Conservation (phyloP, 768 basidiomycete species). For the Lentinula boryana region DNA sequence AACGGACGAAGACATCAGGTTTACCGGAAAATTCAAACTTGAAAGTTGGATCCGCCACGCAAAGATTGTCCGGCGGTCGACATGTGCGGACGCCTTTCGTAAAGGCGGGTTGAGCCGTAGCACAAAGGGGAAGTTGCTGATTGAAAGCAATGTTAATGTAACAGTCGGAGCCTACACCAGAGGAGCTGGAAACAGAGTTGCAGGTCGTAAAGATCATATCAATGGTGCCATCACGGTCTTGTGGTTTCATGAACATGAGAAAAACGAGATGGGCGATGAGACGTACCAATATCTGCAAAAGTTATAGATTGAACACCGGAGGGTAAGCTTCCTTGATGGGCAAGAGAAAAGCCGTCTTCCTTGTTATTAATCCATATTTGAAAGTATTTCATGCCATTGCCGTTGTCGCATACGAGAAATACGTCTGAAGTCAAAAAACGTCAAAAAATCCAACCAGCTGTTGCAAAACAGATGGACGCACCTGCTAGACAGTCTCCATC, state of each 20-base stretch:
- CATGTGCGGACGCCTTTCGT: slow-evolving; percentile 55
- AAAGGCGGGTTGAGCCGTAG: slow-evolving; percentile 40
- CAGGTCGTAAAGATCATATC: slow-evolving; percentile 94
- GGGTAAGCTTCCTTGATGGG: slow-evolving; percentile 65
- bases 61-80: slow-evolving; percentile 74
- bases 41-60: slow-evolving; percentile 76
- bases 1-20: slow-evolving; percentile 59
- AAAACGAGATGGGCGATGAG: not conserved
- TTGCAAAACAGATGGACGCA: slow-evolving; percentile 22
- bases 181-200: slow-evolving; percentile 53
- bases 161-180: slow-evolving; percentile 73
- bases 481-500: slow-evolving; percentile 96
- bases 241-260: not conserved
- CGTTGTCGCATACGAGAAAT: slow-evolving; percentile 80
- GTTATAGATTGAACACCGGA: slow-evolving; percentile 70
- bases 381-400: slow-evolving; percentile 52
- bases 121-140: slow-evolving; percentile 80
- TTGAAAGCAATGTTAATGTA: slow-evolving; percentile 91
- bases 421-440: slow-evolving; percentile 47
- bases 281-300: slow-evolving; percentile 86
- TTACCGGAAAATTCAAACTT: slow-evolving; percentile 59
- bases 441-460: no score
- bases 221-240: slow-evolving; percentile 93
- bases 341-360: slow-evolving; percentile 63
- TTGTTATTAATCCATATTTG: slow-evolving; percentile 95